A percentile compares a stretch with the other conserved stretches of the same genome.
These are phyloP conservation scores for Cutaneotrichosporon dermatis DNA, from an alignment of 1,284 basidiomycete species.

Conservation along the genomic window DNA sequence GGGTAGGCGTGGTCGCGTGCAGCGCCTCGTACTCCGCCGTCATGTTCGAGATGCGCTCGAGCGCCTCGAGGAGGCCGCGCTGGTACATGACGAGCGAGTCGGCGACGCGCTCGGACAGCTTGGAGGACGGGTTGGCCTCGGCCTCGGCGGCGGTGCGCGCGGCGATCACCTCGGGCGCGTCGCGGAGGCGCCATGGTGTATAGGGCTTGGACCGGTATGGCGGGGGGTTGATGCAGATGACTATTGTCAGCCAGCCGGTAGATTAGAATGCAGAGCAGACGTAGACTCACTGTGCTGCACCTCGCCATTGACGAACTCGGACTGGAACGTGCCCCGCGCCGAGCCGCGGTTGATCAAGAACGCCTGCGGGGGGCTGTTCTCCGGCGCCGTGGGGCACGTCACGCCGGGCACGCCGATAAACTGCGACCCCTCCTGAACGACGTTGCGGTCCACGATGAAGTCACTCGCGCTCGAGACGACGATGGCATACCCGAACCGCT, in stretches of 20 bases:
- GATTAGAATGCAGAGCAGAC: background rate
- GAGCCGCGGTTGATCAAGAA: constrained; percentile 48
- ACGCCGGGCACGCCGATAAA: constrained; percentile 43
- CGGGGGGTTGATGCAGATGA: constrained; percentile 48
- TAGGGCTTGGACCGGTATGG: constrained; percentile 38
- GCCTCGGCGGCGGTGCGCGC: constrained; percentile 22
- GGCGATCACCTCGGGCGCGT: constrained; percentile 41
- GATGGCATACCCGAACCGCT: constrained; percentile 47
- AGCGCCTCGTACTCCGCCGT: background rate
- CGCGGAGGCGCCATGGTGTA: constrained; percentile 44
- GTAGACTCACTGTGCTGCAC: constrained; percentile 48
- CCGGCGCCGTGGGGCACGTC: constrained; percentile 45
- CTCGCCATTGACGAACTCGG: constrained; percentile 50
- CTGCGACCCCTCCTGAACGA: constrained; percentile 24
- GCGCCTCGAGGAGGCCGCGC: constrained; percentile 36
- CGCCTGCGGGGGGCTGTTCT: constrained; percentile 43
- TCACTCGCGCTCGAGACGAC: constrained; percentile 45
- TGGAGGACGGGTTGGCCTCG: background rate
- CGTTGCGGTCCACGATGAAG: constrained; percentile 45
- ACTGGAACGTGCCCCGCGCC: constrained; percentile 42
- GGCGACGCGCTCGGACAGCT: constrained; percentile 39
- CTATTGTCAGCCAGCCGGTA: constrained; percentile 18
- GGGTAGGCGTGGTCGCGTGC: no score
- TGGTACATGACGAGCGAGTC: constrained; percentile 48
- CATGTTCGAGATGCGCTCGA: background rate